Evolutionary conservation across 257 asterid species (phyloP).

Genomic region (Vinca minor): DNA sequence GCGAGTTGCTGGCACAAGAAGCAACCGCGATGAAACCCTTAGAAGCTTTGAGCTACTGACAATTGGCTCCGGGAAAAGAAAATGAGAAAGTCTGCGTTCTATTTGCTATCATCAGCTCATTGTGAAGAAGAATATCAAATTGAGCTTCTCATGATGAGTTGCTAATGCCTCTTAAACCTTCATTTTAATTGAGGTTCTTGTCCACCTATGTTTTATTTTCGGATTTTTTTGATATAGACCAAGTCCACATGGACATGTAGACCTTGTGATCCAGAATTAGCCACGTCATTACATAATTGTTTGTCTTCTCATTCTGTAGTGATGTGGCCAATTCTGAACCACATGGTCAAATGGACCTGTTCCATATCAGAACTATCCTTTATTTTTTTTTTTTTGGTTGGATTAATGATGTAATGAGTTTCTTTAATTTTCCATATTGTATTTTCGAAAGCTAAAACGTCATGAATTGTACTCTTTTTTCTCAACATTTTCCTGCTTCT

Average conservation of each 20-base stretch:
- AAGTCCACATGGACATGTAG: no score
- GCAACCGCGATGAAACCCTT: conserved; percentile 61
- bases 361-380: no score
- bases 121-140: background rate
- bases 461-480: conserved; percentile 7
- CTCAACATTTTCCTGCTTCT: conserved; percentile 4
- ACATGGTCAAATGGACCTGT: no score
- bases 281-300: no score
- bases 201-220: conserved; percentile 3
- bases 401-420: no score
- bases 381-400: no score
- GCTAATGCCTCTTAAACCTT: conserved; percentile 8
- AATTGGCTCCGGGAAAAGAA: conserved; percentile 69
- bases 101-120: background rate
- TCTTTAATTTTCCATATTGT: no score
- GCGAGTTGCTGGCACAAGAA: conserved; percentile 51
- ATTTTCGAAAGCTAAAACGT: no score
- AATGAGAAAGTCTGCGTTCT: conserved; percentile 19
- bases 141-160: background rate
- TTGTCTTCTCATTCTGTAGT: no score
- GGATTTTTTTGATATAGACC: no score
- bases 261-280: no score
- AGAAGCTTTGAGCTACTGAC: conserved; percentile 76
- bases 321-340: no score
- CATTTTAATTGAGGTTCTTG: background rate